These are phyloP conservation scores for Cinnamomum micranthum DNA, from an alignment of 164 flowering plant species.

Conservation along the genomic window DNA sequence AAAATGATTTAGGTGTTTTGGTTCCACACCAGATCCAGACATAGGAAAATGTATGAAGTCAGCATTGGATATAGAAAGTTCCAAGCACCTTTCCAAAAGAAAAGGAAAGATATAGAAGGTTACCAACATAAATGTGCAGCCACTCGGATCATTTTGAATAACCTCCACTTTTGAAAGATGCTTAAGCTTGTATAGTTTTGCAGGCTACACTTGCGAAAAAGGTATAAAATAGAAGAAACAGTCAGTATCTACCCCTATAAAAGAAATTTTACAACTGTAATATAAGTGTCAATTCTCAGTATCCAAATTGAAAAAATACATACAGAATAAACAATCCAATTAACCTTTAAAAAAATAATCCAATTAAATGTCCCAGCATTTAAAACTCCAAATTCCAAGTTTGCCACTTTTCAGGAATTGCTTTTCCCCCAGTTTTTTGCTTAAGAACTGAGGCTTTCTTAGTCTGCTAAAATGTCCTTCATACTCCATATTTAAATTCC, in stretches of 20 bases:
- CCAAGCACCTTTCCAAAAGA: too few relatives aligned
- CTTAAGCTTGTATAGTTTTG: slow-evolving; percentile 91
- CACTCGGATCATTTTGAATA: slow-evolving; percentile 83
- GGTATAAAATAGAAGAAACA: not conserved
- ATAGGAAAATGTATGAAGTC: not conserved
- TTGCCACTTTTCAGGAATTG: not conserved
- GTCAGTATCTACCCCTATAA: not conserved
- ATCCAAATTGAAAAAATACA: not conserved
- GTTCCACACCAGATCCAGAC: not conserved
- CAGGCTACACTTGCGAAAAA: slow-evolving; percentile 57
- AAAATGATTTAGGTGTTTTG: not conserved
- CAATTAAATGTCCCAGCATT: not conserved
- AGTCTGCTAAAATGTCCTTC: too few relatives aligned
- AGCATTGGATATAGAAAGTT: not conserved
- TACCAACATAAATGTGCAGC: slow-evolving; percentile 95
- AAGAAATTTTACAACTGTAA: not conserved
- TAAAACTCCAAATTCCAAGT: not conserved
- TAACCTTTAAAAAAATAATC: too few relatives aligned
- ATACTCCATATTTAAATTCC: too few relatives aligned
- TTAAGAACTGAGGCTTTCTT: too few relatives aligned
- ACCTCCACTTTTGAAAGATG: slow-evolving; percentile 98
- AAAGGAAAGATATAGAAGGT: not conserved
- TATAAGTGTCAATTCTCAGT: not conserved
- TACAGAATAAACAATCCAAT: not conserved
- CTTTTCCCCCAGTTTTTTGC: not conserved